Evolutionary conservation across 2,329 filamentous ascomycete species (phyloP), one percentile per base, ranked within the genome.

Genomic region (Botryotinia narcissicola): DNA sequence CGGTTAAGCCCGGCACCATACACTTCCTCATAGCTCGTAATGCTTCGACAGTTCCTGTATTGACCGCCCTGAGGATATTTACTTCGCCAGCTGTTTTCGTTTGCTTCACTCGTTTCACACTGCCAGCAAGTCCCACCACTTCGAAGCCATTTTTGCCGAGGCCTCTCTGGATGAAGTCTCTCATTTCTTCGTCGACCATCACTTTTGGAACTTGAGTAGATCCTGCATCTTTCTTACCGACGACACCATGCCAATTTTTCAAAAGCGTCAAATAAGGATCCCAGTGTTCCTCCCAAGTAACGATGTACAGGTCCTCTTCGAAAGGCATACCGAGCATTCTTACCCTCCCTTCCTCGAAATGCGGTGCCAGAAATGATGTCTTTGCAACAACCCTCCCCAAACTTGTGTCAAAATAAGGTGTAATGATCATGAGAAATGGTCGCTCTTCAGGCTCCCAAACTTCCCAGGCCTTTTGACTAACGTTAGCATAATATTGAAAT

Each of bases 101-200:
- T 81, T 91, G 89, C 25, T 87, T 83, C 0, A 91, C 87, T 40
- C 85, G 83, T 78, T 91, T 88, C 14, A 87, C 87, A 69, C 86
- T 85, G 0, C 85, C 84, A 44, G 81, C 82, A 4, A 90, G 81
- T 4, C 88, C 88, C 0, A 87, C 78, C 3, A 89, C 86, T n/a
- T 86, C 81, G 75, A 91, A 90, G 0, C 88, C 88, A 61, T 83
- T 84, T 0, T 81, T 78, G 3, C 82, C 83, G 0, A 91, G 82
- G 0, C 89, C 89, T 3, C 89, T 84, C 57, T 86, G 84, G 68
- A 91, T 90, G 79, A 87, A 91, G 78, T 91, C 88, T 3, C 89
- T 85, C 78, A 90, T 89, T 77, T 91, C 89, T 75, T 91, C 89
- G 75, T 91, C 89, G 22, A 89, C 84, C 86, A 91, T 89, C n/a